A percentile compares a stretch with the other conserved stretches of the same genome.
These are phyloP conservation scores for Berberis thunbergii DNA, from an alignment of 164 flowering plant genomes.

Conservation along the genomic window DNA sequence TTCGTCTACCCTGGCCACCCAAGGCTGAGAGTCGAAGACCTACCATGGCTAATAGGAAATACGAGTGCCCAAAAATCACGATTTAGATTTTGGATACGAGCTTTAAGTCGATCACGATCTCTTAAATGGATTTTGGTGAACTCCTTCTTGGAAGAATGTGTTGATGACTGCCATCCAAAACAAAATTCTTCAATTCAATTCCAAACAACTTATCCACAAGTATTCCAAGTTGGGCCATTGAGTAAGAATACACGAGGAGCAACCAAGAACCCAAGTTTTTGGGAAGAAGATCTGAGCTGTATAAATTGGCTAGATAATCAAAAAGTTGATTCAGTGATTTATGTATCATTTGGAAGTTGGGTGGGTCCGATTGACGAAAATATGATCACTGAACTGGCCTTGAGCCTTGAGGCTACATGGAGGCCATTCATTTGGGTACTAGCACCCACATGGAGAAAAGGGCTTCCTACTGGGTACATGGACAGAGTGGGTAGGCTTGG, in stretches of 20 bases:
- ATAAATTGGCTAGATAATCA: slow-evolving; percentile 56
- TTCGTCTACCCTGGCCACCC: slow-evolving; percentile 31
- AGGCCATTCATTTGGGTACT: slow-evolving; percentile 70
- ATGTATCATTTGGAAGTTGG: slow-evolving; percentile 84
- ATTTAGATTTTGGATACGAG: slow-evolving; percentile 57
- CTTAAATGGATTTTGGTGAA: slow-evolving; percentile 50
- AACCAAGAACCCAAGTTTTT: slow-evolving; percentile 34
- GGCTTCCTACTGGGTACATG: slow-evolving; percentile 39
- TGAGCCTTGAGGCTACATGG: slow-evolving; percentile 35
- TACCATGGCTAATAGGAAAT: slow-evolving; percentile 78
- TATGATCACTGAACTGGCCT: slow-evolving; percentile 35
- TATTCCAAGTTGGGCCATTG: slow-evolving; percentile 41
- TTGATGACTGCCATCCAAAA: background rate
- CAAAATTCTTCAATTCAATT: background rate
- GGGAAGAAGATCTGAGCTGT: slow-evolving; percentile 70
- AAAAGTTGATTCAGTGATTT: slow-evolving; percentile 36
- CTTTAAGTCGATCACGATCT: slow-evolving; percentile 33
- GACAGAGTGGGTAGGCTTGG: slow-evolving; percentile 35
- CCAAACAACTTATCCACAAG: slow-evolving; percentile 1
- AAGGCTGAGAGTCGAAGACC: slow-evolving; percentile 27
- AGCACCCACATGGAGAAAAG: slow-evolving; percentile 34
- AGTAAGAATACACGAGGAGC: slow-evolving; percentile 9
- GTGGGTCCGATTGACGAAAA: slow-evolving; percentile 50
- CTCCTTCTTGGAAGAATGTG: slow-evolving; percentile 40
- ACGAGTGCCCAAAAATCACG: slow-evolving; percentile 31